These are phyloP conservation scores for Hypoxylon fragiforme DNA, from an alignment of 495 filamentous ascomycete species.

Conservation along the genomic window DNA sequence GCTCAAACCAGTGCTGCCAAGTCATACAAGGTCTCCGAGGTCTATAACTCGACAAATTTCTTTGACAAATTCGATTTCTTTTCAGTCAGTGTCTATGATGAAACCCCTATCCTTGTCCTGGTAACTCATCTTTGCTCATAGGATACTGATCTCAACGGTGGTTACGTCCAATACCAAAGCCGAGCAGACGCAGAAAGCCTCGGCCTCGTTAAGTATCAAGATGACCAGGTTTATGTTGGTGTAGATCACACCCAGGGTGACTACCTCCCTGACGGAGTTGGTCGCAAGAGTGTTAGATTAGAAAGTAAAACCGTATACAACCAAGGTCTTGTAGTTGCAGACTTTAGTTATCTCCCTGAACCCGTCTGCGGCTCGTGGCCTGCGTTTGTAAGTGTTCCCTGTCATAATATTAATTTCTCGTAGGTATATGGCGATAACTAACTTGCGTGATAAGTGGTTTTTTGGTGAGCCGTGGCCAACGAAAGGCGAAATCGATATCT, in stretches of 20 bases:
- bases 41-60: conserved; percentile 54
- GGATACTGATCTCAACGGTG: conserved; percentile 63
- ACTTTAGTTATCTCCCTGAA: conserved; percentile 72
- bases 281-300: conserved; percentile 69
- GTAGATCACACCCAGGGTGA: conserved; percentile 43
- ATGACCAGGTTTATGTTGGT: conserved; percentile 52
- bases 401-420: neutral
- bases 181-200: conserved; percentile 52
- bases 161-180: conserved; percentile 66
- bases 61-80: conserved; percentile 57
- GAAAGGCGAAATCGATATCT: conserved; percentile 86
- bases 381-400: conserved; percentile 42
- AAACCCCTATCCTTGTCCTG: neutral
- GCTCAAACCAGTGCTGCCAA: conserved; percentile 36
- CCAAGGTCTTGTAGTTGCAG: conserved; percentile 69
- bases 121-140: conserved; percentile 17
- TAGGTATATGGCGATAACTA: neutral
- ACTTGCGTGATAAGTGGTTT: conserved; percentile 61
- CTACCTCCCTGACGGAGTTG: conserved; percentile 34
- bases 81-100: conserved; percentile 34
- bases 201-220: conserved; percentile 56
- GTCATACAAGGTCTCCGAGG: conserved; percentile 47
- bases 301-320: conserved; percentile 67
- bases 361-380: conserved; percentile 64
- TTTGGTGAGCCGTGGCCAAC: conserved; percentile 73